phyloP scores from a whole-genome alignment of 1,284 basidiomycete genomes.

The Leccinum solheimii region DNA sequence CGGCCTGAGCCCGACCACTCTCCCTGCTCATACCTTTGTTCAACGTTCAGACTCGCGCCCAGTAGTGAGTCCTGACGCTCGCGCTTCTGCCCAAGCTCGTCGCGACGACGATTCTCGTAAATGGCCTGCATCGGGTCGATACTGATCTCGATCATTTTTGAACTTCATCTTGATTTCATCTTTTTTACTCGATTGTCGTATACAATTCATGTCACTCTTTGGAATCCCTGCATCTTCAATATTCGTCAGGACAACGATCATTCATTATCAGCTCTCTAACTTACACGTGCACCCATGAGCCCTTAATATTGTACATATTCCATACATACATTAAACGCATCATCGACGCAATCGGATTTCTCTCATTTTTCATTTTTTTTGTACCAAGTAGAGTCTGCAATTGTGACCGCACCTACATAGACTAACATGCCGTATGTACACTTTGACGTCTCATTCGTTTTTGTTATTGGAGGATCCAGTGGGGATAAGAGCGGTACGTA shows the following conservation, averaged over 20 bases:
- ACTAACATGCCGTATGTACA: slow-evolving; percentile 30
- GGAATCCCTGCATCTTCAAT: slow-evolving; percentile 36
- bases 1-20: slow-evolving; percentile 38
- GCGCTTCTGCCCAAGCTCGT: slow-evolving; percentile 34
- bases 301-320: slow-evolving; percentile 41
- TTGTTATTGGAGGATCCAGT: slow-evolving; percentile 13
- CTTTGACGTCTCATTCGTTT: slow-evolving; percentile 15
- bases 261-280: slow-evolving; percentile 38
- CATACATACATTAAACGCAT: slow-evolving; percentile 34
- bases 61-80: slow-evolving; percentile 37
- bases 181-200: slow-evolving; percentile 35
- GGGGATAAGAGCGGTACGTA: slow-evolving; percentile 26
- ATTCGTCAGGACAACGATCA: slow-evolving; percentile 39
- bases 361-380: slow-evolving; percentile 11
- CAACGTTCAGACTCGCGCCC: slow-evolving; percentile 41
- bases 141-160: slow-evolving; percentile 46
- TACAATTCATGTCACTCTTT: slow-evolving; percentile 39
- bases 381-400: slow-evolving; percentile 30
- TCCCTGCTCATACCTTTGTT: slow-evolving; percentile 38
- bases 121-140: slow-evolving; percentile 44
- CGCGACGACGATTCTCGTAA: slow-evolving; percentile 46
- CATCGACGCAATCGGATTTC: slow-evolving; percentile 31
- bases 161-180: slow-evolving; percentile 37
- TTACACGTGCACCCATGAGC: slow-evolving; percentile 34
- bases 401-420: slow-evolving; percentile 18